Evolutionary conservation across 352 stramenopile genomes (phyloP), one percentile per base, ranked within the genome.

Genomic region (Pythium periplocum): DNA sequence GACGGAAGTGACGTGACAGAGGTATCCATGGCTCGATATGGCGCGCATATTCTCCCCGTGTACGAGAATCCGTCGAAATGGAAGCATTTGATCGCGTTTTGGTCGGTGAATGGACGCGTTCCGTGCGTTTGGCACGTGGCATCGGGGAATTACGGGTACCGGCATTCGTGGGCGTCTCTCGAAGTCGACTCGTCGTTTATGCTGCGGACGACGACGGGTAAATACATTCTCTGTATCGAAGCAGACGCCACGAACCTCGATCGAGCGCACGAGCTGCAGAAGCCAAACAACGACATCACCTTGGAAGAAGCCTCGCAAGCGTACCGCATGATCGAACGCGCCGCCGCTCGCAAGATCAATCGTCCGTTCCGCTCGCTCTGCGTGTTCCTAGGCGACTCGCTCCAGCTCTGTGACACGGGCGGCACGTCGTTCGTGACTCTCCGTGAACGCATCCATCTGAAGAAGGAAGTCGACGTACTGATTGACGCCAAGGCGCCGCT

Each of bases 171-270:
- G 76, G 56, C 54, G 26, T 51, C 61, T 31, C 48, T 87, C 6
- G 54, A 66, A 40, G 56, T 87, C 40, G 73, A 85, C 32, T 62
- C 62, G 34, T 66, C 68, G 3, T 87, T 74, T 54, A 67, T 87
- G 65, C 59, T 87, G 45, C 69, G 68, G 1, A 83, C 76, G 33
- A 85, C 76, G 6, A 87, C 76, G 2, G 76, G 71, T 34, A 87
- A 85, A 57, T 80, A 69, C 35, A 72, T 85, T 26, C 51, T 87
- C 50, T 84, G 72, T 26, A 85, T 87, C 35, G 76, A 87, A 54
- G 76, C 76, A 4, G 76, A 85, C 49, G 69, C 70, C 26, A 83
- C 73, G 8, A 61, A 73, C 5, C 66, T 78, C 35, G 76, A 87
- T 44, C 54, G 68, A 43, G 73, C 73, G 2, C 75, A 82, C 31